phyloP scores from a whole-genome alignment of 495 filamentous ascomycete genomes.

The Talaromyces adpressus region DNA sequence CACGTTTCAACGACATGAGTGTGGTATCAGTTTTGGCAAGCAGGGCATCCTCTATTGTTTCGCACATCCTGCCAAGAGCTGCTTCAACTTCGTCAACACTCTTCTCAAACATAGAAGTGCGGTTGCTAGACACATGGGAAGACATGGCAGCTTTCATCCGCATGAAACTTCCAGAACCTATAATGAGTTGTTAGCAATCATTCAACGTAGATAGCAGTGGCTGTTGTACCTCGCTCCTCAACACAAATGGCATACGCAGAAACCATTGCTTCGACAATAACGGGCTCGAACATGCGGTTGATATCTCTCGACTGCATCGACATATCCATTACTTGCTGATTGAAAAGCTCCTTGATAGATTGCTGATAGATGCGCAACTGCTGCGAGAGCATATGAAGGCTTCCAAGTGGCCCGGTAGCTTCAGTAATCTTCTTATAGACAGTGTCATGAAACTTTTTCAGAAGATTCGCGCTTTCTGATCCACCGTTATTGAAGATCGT shows the following conservation, averaged over 20 bases:
- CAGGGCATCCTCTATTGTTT: not conserved
- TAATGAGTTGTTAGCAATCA: not conserved
- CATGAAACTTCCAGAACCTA: slow-evolving; percentile 6
- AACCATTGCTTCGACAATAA: not conserved
- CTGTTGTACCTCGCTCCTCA: slow-evolving; percentile 4
- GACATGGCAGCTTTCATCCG: slow-evolving; percentile 8
- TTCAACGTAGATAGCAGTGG: not conserved
- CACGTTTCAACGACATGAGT: slow-evolving; percentile 3
- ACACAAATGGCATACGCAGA: slow-evolving; percentile 10
- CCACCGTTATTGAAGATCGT: slow-evolving; percentile 22
- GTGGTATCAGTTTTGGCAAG: not conserved
- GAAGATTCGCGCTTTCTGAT: not conserved
- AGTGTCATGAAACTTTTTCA: slow-evolving; percentile 1
- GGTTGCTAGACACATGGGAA: not conserved
- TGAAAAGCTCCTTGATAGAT: slow-evolving; percentile 12
- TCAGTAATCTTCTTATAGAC: not conserved
- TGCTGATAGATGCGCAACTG: slow-evolving; percentile 1
- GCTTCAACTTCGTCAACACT: slow-evolving; percentile 2
- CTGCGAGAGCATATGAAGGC: slow-evolving; percentile 3
- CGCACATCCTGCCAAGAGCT: not conserved
- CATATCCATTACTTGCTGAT: slow-evolving; percentile 13
- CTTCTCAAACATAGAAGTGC: slow-evolving; percentile 3
- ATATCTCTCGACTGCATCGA: slow-evolving; percentile 8
- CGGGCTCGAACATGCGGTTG: slow-evolving; percentile 5
- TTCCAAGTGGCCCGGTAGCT: not conserved